Evolutionary conservation across 495 filamentous ascomycete species (phyloP), one percentile per base, ranked within the genome.

Genomic region (Hypoxylon intermedium): DNA sequence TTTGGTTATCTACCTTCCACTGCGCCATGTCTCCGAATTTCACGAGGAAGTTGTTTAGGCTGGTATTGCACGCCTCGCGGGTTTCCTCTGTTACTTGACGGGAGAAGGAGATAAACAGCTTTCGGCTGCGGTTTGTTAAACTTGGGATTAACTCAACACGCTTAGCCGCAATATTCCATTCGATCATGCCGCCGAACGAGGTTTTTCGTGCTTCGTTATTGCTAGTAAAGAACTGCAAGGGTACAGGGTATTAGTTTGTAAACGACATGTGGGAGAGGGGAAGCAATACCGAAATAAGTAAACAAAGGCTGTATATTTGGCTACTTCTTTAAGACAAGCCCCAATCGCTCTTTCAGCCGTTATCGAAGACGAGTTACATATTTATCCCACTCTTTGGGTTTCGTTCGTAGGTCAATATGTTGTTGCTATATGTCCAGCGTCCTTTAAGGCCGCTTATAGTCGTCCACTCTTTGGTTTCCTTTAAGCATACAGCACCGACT

Each of bases 251-350:
- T 34, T 34, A 34, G 31, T 34, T 12, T 42, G 23, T 42, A n/a
- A 21, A 23, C 11, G 16, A 42, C 19, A 42, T 21, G 7, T 23
- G 16, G 11, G 16, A 42, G 38, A 42, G 12, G 31, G 31, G 31
- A 23, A 42, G 23, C 9, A 21, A 42, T 42, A 42, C 38, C 38
- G 38, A 19, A 42, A 42, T 12, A 42, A n/a, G 38, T 19, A 42
- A 19, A 42, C 4, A 21, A 42, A 19, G 2, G 38, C 23, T 42
- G 38, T 19, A 23, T 42, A 16, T 23, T 42, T 42, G 5, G 38
- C 19, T 42, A 42, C 18, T 42, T 42, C 38, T 23, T 42, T 20
- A 23, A 42, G 38, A 23, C 38, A 42, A 21, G 38, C 23, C 2
- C 38, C 38, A 6, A 42, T 42, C 2, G 38, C 38, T 21, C 9